These are phyloP conservation scores for Vicia faba DNA, from an alignment of 306 rosid species.

Conservation along the genomic window DNA sequence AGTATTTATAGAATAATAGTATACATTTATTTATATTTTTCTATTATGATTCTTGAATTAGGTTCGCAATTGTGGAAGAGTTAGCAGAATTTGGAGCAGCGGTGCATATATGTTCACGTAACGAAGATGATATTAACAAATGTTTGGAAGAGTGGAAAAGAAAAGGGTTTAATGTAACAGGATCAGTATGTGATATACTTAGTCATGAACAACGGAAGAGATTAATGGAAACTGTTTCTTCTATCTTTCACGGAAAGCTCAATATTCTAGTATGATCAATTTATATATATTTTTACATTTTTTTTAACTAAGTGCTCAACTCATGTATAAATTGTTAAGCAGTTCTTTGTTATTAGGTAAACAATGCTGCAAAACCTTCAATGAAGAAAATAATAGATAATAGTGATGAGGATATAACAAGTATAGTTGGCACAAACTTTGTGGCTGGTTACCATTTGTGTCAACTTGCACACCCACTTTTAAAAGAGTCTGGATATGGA, in stretches of 20 bases:
- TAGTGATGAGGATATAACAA: constrained; percentile 30
- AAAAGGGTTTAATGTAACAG: constrained; percentile 41
- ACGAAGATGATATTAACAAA: constrained; percentile 34
- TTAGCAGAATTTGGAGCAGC: constrained; percentile 38
- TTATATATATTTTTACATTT: not conserved
- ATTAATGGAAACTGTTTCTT: constrained; percentile 36
- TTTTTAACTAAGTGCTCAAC: too few relatives aligned
- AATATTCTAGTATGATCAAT: constrained; percentile 31
- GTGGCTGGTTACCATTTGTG: constrained; percentile 39
- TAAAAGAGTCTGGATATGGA: constrained; percentile 40
- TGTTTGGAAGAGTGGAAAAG: constrained; percentile 39
- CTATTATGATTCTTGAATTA: not conserved
- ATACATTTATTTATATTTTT: too few relatives aligned
- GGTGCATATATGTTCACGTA: constrained; percentile 42
- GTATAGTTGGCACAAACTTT: constrained; percentile 37
- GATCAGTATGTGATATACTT: constrained; percentile 38
- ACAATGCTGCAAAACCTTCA: not conserved
- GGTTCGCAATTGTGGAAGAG: not conserved
- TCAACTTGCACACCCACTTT: constrained; percentile 52
- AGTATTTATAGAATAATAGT: too few relatives aligned
- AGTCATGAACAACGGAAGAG: constrained; percentile 17
- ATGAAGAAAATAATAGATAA: constrained; percentile 10
- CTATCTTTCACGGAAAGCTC: constrained; percentile 39
- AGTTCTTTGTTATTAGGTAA: too few relatives aligned
- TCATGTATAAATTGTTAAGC: too few relatives aligned